phyloP scores from a whole-genome alignment of 1,139 yeast genomes.

The Sugiyamaella japonica region DNA sequence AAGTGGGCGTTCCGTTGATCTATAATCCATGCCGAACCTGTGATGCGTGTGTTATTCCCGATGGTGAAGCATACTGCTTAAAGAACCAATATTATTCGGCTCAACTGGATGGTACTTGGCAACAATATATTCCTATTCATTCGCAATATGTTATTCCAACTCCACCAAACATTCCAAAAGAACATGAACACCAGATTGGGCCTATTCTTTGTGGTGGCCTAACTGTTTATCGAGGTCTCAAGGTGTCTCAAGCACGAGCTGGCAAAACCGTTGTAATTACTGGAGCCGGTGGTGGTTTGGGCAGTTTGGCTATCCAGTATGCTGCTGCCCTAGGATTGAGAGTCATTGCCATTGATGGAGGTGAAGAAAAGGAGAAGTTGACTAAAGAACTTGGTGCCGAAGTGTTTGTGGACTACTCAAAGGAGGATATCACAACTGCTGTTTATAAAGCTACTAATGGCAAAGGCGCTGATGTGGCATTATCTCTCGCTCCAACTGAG shows the following conservation, averaged over 20 bases:
- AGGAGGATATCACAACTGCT: conserved; percentile 46
- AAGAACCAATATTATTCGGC: conserved; percentile 49
- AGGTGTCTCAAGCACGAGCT: conserved; percentile 58
- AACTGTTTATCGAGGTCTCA: conserved; percentile 74
- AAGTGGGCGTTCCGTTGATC: conserved; percentile 32
- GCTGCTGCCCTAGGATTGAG: conserved; percentile 73
- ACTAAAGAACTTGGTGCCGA: conserved; percentile 63
- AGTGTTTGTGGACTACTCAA: conserved; percentile 58
- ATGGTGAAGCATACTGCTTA: conserved; percentile 28
- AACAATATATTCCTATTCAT: conserved; percentile 73
- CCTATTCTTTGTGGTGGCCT: conserved; percentile 77
- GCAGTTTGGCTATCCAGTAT: conserved; percentile 71
- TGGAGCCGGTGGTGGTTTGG: conserved; percentile 81
- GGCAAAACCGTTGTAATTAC: conserved; percentile 75
- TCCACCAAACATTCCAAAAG: conserved; percentile 54
- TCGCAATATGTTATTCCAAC: conserved; percentile 75
- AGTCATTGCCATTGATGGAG: conserved; percentile 70
- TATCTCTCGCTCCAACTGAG: conserved; percentile 71
- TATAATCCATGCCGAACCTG: conserved; percentile 32
- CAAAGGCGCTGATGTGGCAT: conserved; percentile 62
- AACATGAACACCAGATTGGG: conserved; percentile 59
- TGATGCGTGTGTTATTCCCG: conserved; percentile 25
- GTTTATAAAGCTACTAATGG: conserved; percentile 60
- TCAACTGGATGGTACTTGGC: conserved; percentile 75
- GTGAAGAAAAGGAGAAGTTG: conserved; percentile 58